phyloP scores from a whole-genome alignment of 371 early-diverging fungal species.

The Zancudomyces culisetae region DNA sequence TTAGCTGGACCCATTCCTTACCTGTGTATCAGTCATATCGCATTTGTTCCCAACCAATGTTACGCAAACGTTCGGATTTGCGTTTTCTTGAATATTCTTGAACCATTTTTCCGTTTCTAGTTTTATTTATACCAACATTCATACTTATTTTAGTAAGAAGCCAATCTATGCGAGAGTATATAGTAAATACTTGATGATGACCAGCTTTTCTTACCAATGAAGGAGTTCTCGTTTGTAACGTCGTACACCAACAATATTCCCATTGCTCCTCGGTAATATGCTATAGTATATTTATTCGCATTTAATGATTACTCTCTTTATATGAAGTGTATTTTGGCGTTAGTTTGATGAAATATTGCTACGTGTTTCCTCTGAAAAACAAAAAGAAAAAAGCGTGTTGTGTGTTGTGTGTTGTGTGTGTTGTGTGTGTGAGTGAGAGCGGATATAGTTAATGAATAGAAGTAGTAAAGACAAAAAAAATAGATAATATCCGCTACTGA shows the following conservation, averaged over 20 bases:
- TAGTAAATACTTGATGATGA: background rate
- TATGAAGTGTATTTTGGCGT: too few relatives aligned
- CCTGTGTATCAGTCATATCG: constrained; percentile 80
- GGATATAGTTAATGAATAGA: too few relatives aligned
- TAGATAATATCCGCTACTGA: background rate
- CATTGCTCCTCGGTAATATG: constrained; percentile 98
- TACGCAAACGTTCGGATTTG: constrained; percentile 91
- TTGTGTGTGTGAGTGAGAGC: too few relatives aligned
- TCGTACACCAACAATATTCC: constrained; percentile 99
- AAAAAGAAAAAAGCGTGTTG: too few relatives aligned
- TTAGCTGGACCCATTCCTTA: too few relatives aligned
- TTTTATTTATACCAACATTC: background rate
- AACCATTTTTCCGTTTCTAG: constrained; percentile 95
- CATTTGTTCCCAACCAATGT: constrained; percentile 97
- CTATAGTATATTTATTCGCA: constrained; percentile 14
- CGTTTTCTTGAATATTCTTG: constrained; percentile 94
- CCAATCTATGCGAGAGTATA: background rate
- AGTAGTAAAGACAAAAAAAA: background rate
- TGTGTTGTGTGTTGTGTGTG: too few relatives aligned
- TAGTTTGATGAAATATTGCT: too few relatives aligned
- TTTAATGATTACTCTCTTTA: too few relatives aligned
- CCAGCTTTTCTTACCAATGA: constrained; percentile 52
- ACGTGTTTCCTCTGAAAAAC: too few relatives aligned
- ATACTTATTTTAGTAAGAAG: background rate
- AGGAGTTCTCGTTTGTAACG: constrained; percentile 93